Evolutionary conservation across 2,329 filamentous ascomycete species (phyloP).

Genomic region (Macrophomina pseudophaseolina): DNA sequence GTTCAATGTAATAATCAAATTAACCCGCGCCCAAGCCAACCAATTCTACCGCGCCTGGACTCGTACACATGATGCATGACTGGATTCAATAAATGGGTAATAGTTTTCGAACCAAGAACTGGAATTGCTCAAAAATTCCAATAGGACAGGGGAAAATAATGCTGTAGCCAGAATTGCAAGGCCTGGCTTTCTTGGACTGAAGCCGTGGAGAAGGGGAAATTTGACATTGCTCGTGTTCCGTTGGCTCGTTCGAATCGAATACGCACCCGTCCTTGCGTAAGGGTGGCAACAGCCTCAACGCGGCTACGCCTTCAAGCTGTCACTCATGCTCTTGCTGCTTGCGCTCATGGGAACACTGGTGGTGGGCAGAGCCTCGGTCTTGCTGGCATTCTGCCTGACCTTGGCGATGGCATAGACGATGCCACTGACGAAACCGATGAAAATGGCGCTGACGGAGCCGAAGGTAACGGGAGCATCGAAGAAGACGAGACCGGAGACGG

Average conservation of each 20-base stretch:
- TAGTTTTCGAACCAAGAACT: slow-evolving; percentile 5
- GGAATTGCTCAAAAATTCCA: slow-evolving; percentile 1
- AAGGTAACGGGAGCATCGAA: slow-evolving; percentile 93
- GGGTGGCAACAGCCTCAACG: not conserved
- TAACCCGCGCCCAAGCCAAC: slow-evolving; percentile 9
- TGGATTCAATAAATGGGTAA: slow-evolving; percentile 3
- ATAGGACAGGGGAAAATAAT: not conserved
- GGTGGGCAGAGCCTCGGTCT: slow-evolving; percentile 66
- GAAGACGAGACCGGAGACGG: slow-evolving; percentile 84
- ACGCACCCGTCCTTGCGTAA: not conserved
- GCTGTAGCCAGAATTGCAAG: slow-evolving; percentile 1
- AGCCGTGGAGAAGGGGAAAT: not conserved
- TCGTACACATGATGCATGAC: slow-evolving; percentile 22
- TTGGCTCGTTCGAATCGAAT: slow-evolving; percentile 20
- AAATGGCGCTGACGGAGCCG: slow-evolving; percentile 88
- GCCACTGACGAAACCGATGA: slow-evolving; percentile 88
- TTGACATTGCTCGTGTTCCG: not conserved
- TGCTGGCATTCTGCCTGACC: slow-evolving; percentile 75
- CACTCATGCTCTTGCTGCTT: slow-evolving; percentile 87
- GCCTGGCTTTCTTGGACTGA: not conserved
- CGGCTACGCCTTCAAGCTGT: slow-evolving; percentile 69
- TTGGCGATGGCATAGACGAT: slow-evolving; percentile 89
- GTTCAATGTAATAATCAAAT: slow-evolving; percentile 12
- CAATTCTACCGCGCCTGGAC: slow-evolving; percentile 12
- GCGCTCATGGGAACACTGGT: slow-evolving; percentile 77